Percentiles rank a stretch among this genome's conserved stretches.
phyloP scores from a whole-genome alignment of 202 grass and related monocot species.

The Hordeum pubiflorum region DNA sequence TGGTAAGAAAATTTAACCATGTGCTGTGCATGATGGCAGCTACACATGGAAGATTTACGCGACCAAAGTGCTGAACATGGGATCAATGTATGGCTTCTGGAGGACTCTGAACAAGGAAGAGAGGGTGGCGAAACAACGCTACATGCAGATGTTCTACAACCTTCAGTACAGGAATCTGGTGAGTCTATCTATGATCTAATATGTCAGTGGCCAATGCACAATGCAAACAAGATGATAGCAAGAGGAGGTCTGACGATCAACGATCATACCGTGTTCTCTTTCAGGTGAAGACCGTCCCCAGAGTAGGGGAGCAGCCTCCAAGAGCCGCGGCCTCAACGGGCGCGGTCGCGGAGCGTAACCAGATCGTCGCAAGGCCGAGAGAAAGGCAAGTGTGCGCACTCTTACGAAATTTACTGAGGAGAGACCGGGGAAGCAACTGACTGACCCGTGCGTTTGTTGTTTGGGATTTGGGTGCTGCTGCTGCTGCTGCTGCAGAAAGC shows the following conservation, averaged over 20 bases:
- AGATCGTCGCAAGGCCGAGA: conserved; percentile 28
- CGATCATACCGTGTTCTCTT: conserved; percentile 2
- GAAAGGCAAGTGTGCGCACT: conserved; percentile 66
- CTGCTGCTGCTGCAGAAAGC: conserved; percentile 55
- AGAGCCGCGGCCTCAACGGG: not conserved
- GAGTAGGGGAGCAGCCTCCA: conserved; percentile 30
- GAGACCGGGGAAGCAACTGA: conserved; percentile 47
- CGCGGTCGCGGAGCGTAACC: not conserved
- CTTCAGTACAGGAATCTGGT: conserved; percentile 82
- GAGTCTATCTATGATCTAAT: not conserved
- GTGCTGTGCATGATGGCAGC: conserved; percentile 24
- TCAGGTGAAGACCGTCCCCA: conserved; percentile 59
- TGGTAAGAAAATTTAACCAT: not conserved
- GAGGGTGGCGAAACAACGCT: conserved; percentile 52
- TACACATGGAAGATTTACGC: conserved; percentile 99
- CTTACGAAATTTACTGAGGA: conserved; percentile 63
- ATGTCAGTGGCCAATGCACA: not conserved
- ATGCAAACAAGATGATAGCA: not conserved
- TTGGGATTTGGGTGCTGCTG: conserved; percentile 20
- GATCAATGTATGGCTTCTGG: conserved; percentile 72
- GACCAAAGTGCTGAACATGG: conserved; percentile 80
- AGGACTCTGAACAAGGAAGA: conserved; percentile 72
- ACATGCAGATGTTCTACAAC: conserved; percentile 87
- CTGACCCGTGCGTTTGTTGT: conserved; percentile 28
- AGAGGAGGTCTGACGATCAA: not conserved